A percentile compares a stretch with the other conserved stretches of the same genome.
These are phyloP conservation scores for Parafenestella ontariensis DNA, from an alignment of 2,329 filamentous ascomycete genomes.

Conservation along the genomic window DNA sequence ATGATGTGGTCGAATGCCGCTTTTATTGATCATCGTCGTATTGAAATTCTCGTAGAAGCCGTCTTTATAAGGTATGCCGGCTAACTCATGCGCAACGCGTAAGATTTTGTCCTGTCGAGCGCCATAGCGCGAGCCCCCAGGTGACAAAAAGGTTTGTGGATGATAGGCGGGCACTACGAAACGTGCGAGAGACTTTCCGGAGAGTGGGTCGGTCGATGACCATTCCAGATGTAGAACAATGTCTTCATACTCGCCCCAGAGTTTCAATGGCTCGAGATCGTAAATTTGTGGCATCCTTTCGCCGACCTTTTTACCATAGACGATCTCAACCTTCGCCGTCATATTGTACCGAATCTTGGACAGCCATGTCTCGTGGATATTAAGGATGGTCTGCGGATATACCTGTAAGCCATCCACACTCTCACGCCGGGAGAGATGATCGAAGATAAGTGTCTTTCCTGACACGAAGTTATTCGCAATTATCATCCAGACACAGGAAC, in stretches of 20 bases:
- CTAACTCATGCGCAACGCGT: background rate
- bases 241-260: background rate
- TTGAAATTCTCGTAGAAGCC: background rate
- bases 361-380: background rate
- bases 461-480: background rate
- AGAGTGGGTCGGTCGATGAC: background rate
- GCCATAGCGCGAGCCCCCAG: background rate
- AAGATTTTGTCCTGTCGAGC: background rate
- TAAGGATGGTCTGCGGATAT: background rate
- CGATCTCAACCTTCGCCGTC: background rate
- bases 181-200: background rate
- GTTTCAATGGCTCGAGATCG: background rate
- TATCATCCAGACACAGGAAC: background rate
- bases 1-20: background rate
- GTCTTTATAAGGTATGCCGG: background rate
- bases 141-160: background rate
- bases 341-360: background rate
- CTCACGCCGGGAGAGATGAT: background rate
- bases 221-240: background rate
- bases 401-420: background rate
- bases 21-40: background rate
- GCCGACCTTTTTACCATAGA: background rate
- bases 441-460: background rate
- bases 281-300: background rate
- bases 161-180: background rate